These are phyloP conservation scores for Pseudozyma pruni DNA, from an alignment of 1,284 basidiomycete genomes.

Conservation along the genomic window DNA sequence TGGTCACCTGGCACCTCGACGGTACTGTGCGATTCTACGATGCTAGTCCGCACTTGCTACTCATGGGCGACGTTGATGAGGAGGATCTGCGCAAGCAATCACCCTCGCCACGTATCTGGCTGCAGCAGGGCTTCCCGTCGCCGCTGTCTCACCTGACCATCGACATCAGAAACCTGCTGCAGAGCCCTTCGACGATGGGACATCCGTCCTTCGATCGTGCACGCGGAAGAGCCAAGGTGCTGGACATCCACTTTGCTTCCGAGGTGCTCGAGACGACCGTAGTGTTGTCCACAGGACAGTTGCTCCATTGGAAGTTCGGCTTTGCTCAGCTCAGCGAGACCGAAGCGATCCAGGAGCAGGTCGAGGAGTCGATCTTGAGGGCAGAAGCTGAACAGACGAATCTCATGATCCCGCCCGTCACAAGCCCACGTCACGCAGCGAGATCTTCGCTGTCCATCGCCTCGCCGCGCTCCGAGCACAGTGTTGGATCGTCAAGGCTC, in stretches of 20 bases:
- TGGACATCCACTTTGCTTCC: slow-evolving; percentile 48
- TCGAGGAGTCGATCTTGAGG: slow-evolving; percentile 32
- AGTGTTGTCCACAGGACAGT: slow-evolving; percentile 50
- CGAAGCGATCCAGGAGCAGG: slow-evolving; percentile 44
- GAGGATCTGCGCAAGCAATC: slow-evolving; percentile 24
- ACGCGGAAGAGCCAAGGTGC: slow-evolving; percentile 31
- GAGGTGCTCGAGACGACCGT: slow-evolving; percentile 57
- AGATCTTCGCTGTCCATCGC: slow-evolving; percentile 22
- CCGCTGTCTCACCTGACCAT: slow-evolving; percentile 63
- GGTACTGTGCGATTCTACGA: slow-evolving; percentile 63
- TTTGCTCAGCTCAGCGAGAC: slow-evolving; percentile 54
- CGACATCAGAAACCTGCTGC: slow-evolving; percentile 31
- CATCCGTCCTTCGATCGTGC: slow-evolving; percentile 51
- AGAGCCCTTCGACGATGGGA: slow-evolving; percentile 35
- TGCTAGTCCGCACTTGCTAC: slow-evolving; percentile 59
- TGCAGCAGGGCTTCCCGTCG: slow-evolving; percentile 54
- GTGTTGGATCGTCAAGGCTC: slow-evolving; percentile 12
- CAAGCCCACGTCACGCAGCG: slow-evolving; percentile 11
- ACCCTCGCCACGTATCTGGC: slow-evolving; percentile 18
- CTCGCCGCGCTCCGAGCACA: slow-evolving; percentile 5
- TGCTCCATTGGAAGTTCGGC: slow-evolving; percentile 49
- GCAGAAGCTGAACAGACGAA: slow-evolving; percentile 38
- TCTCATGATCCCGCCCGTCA: slow-evolving; percentile 36
- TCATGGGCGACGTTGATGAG: slow-evolving; percentile 48
- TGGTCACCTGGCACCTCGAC: slow-evolving; percentile 65